Base-by-base conservation (phyloP, 345 rosid species). In the Eucalyptus polyanthemos region DNA sequence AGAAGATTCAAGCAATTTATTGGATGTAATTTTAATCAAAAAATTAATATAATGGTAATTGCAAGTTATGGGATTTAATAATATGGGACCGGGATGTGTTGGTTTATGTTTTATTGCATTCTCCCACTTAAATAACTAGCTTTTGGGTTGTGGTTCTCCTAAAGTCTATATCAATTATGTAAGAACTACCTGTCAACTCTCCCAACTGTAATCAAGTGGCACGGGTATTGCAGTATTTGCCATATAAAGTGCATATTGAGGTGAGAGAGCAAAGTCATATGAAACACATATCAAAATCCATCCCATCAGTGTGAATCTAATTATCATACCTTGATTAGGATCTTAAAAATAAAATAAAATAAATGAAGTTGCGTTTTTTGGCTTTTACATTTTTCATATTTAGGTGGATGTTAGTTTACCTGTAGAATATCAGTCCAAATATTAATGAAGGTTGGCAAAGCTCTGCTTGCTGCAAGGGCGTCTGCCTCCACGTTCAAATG, bases 391-490 rank as follows among this genome's bases (percentile, higher is more conserved):
- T 53, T 19, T 53, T 19, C 40, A 87, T 25, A 24, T 11, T n/a
- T 86, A 27, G 42, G 37, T 29, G 72, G 24, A 40, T 88, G 31
- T 6, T 31, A 53, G 65, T 47, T 90, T 91, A 97, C 99, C 95
- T 95, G 97, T 14, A 91, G 72, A 49, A 95, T 90, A 62, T 91
- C 89, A 25, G 87, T 25, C 44, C 51, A 53, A 94, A 94, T 95
- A 88, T 97, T 96, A 85, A 95, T 9, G 25, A 96, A 87, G 17
- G 97, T 81, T 4, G 99, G 97, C 87, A 96, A 90, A 42, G 98
- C 98, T 90, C 95, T 94, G 90, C 95, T 92, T 90, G 96, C 96
- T 4, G 90, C 95, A 87, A 89, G 89, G 42, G 94, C 94, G 91
- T 95, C 95, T 83, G 94, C 98, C 85, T 95, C 93, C n/a, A 93